Evolutionary conservation across 1,139 yeast species (phyloP).

Genomic region (Pichia sp.): DNA sequence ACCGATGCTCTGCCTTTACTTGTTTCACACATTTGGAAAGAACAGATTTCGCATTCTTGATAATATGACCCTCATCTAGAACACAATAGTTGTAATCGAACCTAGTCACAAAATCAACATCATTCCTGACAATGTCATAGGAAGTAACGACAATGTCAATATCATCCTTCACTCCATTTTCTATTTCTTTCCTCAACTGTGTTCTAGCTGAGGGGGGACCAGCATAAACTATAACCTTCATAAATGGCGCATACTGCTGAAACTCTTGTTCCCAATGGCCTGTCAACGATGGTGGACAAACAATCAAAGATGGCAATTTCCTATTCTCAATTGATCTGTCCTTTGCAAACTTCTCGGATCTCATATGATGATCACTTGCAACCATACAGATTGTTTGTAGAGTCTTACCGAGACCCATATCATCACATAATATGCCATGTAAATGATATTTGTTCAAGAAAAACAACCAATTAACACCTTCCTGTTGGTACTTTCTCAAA

Average conservation of each 20-base stretch:
- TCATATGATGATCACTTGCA: slow-evolving; percentile 87
- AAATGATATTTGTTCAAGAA: slow-evolving; percentile 90
- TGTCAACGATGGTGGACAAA: slow-evolving; percentile 95
- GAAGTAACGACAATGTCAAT: slow-evolving; percentile 90
- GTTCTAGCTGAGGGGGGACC: slow-evolving; percentile 82
- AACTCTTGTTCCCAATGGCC: slow-evolving; percentile 99
- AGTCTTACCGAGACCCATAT: slow-evolving; percentile 98
- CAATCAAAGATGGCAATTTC: slow-evolving; percentile 74
- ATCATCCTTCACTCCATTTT: slow-evolving; percentile 6
- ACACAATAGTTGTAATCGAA: slow-evolving; percentile 90
- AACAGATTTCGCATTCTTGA: slow-evolving; percentile 86
- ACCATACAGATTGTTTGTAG: slow-evolving; percentile 95
- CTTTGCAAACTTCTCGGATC: slow-evolving; percentile 62
- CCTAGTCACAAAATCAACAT: slow-evolving; percentile 56
- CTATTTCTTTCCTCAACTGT: slow-evolving; percentile 37
- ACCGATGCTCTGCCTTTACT: slow-evolving; percentile 79
- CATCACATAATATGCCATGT: slow-evolving; percentile 97
- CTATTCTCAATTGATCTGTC: slow-evolving; percentile 66
- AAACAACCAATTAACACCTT: slow-evolving; percentile 97
- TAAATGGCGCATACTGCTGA: slow-evolving; percentile 82
- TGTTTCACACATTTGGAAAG: slow-evolving; percentile 83
- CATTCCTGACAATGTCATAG: slow-evolving; percentile 94
- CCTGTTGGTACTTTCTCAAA: slow-evolving; percentile 92
- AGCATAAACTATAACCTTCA: slow-evolving; percentile 80
- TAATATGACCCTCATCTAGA: slow-evolving; percentile 95